Evolutionary conservation across 2,329 filamentous ascomycete species (phyloP), one percentile per base, ranked within the genome.

Genomic region (Chalaropsis ovoidea): DNA sequence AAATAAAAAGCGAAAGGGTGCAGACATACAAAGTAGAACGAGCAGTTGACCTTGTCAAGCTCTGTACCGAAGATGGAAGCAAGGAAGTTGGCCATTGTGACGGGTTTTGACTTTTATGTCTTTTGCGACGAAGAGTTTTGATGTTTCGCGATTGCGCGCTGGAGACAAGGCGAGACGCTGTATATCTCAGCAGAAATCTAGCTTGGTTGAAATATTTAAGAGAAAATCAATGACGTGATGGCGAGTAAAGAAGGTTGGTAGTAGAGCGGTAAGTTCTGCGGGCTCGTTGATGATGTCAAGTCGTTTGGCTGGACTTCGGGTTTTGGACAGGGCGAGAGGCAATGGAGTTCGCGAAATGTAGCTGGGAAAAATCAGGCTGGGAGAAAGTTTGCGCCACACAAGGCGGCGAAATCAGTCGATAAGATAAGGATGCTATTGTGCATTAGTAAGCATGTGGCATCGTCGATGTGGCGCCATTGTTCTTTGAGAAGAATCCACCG

Each of bases 41-140:
- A 94, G 84, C 94, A 96, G 84, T 97, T 96, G 81, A 96, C 92
- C 76, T 93, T 99, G 86, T 99, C 94, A 78, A 97, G 94, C 83
- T 99, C 94, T 39, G 94, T 99, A 74, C 94, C 94, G 82, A 99
- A 99, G 80, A 99, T 99, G 75, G 91, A 96, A 73, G 94, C 94
- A 76, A 99, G 89, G 76, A 96, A 97, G 82, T 96, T 96, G 74
- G 92, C 92, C 92, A 96, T 96, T 67, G 63, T 77, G 71, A 68
- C 35, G 58, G 64, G 67, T 47, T 27, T 15, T 42, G 27, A n/a
- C 62, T 47, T 19, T n/a, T 68, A 54, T 43, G 56, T 42, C n/a
- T 58, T 31, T 64, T 49, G 39, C 49, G 42, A 27, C 62, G 63
- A 60, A 47, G 22, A 45, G 41, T 35, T 17, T 35, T 17, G 42